phyloP scores from a whole-genome alignment of 768 basidiomycete genomes.

The Kwoniella europaea region DNA sequence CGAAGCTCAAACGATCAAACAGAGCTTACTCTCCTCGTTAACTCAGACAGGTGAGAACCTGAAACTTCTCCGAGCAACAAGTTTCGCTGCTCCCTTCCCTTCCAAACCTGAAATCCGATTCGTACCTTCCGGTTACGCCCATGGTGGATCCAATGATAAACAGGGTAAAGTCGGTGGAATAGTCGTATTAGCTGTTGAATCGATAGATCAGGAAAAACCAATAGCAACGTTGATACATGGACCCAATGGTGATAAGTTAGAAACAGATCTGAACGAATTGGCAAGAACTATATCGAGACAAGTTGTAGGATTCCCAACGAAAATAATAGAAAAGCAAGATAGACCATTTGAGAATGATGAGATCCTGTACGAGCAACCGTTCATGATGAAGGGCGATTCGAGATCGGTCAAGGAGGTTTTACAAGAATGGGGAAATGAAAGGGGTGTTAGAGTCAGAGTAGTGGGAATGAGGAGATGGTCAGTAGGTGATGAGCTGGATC shows the following conservation, averaged over 20 bases:
- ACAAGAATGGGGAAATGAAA: slow-evolving; percentile 48
- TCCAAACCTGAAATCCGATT: slow-evolving; percentile 47
- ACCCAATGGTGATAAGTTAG: slow-evolving; percentile 57
- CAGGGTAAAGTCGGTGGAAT: slow-evolving; percentile 63
- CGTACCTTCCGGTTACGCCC: slow-evolving; percentile 54
- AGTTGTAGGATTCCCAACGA: slow-evolving; percentile 79
- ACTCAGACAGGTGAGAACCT: slow-evolving; percentile 59
- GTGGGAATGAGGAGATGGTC: slow-evolving; percentile 54
- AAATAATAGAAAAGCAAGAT: slow-evolving; percentile 58
- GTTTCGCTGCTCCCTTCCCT: slow-evolving; percentile 57
- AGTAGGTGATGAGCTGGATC: slow-evolving; percentile 42
- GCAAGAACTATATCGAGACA: slow-evolving; percentile 81
- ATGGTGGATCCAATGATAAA: slow-evolving; percentile 52
- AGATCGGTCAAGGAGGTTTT: slow-evolving; percentile 49
- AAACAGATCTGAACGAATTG: slow-evolving; percentile 67
- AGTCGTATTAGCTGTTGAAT: slow-evolving; percentile 61
- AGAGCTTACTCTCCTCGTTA: slow-evolving; percentile 62
- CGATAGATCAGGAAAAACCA: slow-evolving; percentile 59
- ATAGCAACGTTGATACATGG: slow-evolving; percentile 49
- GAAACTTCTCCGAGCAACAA: slow-evolving; percentile 55
- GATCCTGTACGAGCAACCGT: slow-evolving; percentile 49
- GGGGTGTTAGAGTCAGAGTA: slow-evolving; percentile 45
- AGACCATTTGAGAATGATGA: slow-evolving; percentile 45
- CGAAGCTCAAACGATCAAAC: slow-evolving; percentile 73
- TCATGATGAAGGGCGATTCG: slow-evolving; percentile 54